A percentile compares a stretch with the other conserved stretches of the same genome.
phyloP scores from a whole-genome alignment of 192 early-diverging fungal genomes.

The Oehlia diaphana region DNA sequence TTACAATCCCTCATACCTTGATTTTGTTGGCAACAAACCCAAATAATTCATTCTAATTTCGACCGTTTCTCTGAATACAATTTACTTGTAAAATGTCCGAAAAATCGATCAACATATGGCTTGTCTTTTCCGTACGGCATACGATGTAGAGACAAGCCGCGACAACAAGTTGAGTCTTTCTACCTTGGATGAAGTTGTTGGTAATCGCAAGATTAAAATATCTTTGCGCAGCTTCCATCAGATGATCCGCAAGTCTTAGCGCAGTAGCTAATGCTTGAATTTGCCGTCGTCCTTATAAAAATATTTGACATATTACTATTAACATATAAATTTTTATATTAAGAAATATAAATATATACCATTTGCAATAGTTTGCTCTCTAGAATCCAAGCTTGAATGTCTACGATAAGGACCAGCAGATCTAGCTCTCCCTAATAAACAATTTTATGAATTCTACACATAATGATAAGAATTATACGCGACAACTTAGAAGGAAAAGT shows the following conservation, averaged over 20 bases:
- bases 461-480: not conserved
- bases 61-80: not conserved
- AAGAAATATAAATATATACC: constrained; percentile 26
- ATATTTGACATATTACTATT: not conserved
- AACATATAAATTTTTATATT: not conserved
- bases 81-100: constrained; percentile 77
- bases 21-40: too few species aligned
- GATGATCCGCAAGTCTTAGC: constrained; percentile 70
- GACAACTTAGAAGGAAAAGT: not conserved
- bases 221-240: constrained; percentile 79
- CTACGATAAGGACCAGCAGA: constrained; percentile 45
- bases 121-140: constrained; percentile 79
- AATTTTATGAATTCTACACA: not conserved
- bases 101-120: constrained; percentile 96
- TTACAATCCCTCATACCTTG: too few species aligned
- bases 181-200: constrained; percentile 81
- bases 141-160: constrained; percentile 92
- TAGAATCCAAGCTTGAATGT: constrained; percentile 57
- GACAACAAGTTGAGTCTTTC: constrained; percentile 71
- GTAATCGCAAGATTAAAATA: constrained; percentile 83
- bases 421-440: constrained; percentile 40
- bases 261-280: constrained; percentile 76
- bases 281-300: constrained; percentile 58
- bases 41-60: too few species aligned
- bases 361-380: constrained; percentile 68